Base-by-base conservation (phyloP, 306 rosid species). In the Spatholobus suberectus region DNA sequence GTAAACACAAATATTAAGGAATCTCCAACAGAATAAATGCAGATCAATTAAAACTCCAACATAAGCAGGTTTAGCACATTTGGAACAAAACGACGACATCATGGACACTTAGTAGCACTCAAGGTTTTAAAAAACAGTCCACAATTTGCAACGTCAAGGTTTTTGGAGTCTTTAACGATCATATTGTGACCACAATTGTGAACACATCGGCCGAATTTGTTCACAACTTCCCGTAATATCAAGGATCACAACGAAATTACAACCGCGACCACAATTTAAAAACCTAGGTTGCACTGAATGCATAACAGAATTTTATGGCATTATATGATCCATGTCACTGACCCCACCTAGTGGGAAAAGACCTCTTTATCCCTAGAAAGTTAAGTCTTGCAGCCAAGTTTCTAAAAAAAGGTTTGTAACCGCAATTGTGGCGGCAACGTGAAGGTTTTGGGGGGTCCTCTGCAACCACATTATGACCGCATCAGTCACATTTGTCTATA, bases 31-130 rank as follows among this genome's bases (percentile, higher is more conserved):
- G 63, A 61, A 58, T 23, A 20, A 66, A 66, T 5, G 73, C 4
- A 7, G 46, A 59, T 35, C 40, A 75, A 70, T 70, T 24, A 66
- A 57, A 29, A 65, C 32, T 73, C 51, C 17, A 40, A 54, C 78
- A 35, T 13, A 18, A 35, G 18, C 46, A 68, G 17, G 23, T 51
- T 47, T 41, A 57, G 59, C 49, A 47, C 67, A 70, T 70, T 17
- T 4, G 2, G 75, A 80, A 83, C 63, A 55, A 52, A 61, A 75
- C 4, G n/a, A 35, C 12, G 46, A 65, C 24, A 62, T 29, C 44
- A 29, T 18, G 34, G 61, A 69, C 38, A 38, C 55, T 41, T 38
- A 62, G 43, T n/a, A n/a, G n/a, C n/a, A n/a, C n/a, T n/a, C n/a
- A n/a, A n/a, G n/a, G n/a, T 52, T 49, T 15, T 15, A 1, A 17